Percentiles rank a stretch among this genome's conserved stretches.
These are phyloP conservation scores for Theileria orientalis DNA, from an alignment of 169 alveolate genomes.

Conservation along the genomic window DNA sequence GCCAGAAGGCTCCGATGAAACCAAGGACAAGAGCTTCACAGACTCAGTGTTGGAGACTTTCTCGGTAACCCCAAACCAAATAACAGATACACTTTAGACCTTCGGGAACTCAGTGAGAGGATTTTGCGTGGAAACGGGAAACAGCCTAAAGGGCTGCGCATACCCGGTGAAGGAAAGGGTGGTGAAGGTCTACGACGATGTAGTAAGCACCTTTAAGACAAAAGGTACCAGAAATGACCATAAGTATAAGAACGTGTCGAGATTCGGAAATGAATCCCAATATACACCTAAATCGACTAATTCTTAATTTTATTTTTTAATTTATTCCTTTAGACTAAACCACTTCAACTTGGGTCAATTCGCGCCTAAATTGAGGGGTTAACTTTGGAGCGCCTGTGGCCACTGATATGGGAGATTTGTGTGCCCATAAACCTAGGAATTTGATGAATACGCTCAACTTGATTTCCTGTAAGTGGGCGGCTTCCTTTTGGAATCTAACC, in stretches of 20 bases:
- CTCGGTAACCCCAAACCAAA: slow-evolving; percentile 30
- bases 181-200: slow-evolving; percentile 46
- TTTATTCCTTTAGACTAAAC: background rate
- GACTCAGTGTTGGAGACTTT: slow-evolving; percentile 51
- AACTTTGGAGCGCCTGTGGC: no score
- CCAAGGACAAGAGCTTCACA: slow-evolving; percentile 21
- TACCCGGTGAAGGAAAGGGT: slow-evolving; percentile 59
- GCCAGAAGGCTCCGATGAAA: slow-evolving; percentile 37
- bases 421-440: no score
- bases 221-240: slow-evolving; percentile 45
- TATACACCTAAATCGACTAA: background rate
- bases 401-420: no score
- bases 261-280: slow-evolving; percentile 61
- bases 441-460: no score
- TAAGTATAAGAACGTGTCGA: slow-evolving; percentile 16
- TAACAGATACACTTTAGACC: slow-evolving; percentile 10
- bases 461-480: no score
- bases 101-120: slow-evolving; percentile 40
- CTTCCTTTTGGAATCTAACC: no score
- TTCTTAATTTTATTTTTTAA: slow-evolving; percentile 1
- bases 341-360: background rate
- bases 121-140: slow-evolving; percentile 46
- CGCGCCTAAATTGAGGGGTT: no score
- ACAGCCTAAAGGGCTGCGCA: slow-evolving; percentile 42
- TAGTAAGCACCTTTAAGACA: slow-evolving; percentile 32